Evolutionary conservation across 2,329 filamentous ascomycete species (phyloP), one percentile per base, ranked within the genome.

Genomic region (Sarocladium kiliense): DNA sequence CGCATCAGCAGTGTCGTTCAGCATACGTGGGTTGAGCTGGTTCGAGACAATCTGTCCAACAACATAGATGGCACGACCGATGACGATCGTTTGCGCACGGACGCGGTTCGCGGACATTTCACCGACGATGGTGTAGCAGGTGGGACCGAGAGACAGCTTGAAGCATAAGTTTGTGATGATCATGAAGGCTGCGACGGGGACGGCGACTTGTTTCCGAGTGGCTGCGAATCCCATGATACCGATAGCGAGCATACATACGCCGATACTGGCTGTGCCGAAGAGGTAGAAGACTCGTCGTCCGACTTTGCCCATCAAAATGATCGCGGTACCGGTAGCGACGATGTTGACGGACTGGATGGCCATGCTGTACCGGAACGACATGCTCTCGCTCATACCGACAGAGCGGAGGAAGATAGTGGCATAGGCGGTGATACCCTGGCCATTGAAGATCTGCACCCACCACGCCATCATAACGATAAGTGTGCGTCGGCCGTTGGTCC

Each of bases 331-430:
- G 0, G 74, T 77, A 14, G 70, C 73, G 0, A 74, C 32, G 27
- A 76, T 72, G 42, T 72, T 74, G 49, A 77, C 68, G 0, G 71
- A 71, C 25, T 74, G 78, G 58, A 82, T 71, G 9, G 73, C 75
- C 60, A 82, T 80, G 55, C 74, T 72, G 59, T 63, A 69, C 59
- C 66, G 63, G 59, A 79, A 82, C 2, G 78, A 68, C 47, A 71
- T 71, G 4, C 61, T 63, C 1, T 65, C 59, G 23, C 63, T 61
- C 57, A 82, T 69, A 2, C 79, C 79, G 9, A 78, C 77, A 55
- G 80, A 75, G 53, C 74, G 65, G 54, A 82, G 75, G 58, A 75
- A 69, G 58, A 82, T 79, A 1, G 77, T 78, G 2, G 77, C 79
- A 58, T 78, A 82, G 25, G 74, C 71, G 44, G 77, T 79, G 62